Conservation (phyloP, 2,329 filamentous ascomycete genomes). For the Chrysoporthe deuterocubensis region DNA sequence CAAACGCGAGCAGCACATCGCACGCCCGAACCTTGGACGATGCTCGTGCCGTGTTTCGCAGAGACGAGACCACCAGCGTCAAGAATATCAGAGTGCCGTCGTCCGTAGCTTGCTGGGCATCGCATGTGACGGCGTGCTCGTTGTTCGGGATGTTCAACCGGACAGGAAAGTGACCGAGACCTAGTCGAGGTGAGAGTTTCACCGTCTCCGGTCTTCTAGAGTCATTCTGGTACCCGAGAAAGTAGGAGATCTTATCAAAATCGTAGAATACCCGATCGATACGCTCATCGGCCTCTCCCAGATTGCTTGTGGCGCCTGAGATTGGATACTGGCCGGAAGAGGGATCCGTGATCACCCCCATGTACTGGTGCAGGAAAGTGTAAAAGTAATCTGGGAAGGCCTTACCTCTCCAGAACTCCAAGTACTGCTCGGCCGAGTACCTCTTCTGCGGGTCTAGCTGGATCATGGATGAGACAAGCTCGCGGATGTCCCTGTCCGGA, state of each 20-base stretch:
- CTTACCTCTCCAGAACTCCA: slow-evolving; percentile 89
- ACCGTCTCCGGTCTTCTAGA: slow-evolving; percentile 36
- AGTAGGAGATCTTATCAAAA: slow-evolving; percentile 97
- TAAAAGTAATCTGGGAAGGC: slow-evolving; percentile 98
- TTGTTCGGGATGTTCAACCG: slow-evolving; percentile 86
- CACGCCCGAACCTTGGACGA: slow-evolving; percentile 88
- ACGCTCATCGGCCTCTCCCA: slow-evolving; percentile 87
- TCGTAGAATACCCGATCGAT: slow-evolving; percentile 93
- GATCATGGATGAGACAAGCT: slow-evolving; percentile 95
- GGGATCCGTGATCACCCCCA: slow-evolving; percentile 92
- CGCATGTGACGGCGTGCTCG: slow-evolving; percentile 68
- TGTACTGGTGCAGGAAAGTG: slow-evolving; percentile 95
- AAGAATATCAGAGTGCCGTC: slow-evolving; percentile 94
- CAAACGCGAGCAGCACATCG: slow-evolving; percentile 88
- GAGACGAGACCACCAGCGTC: slow-evolving; percentile 82
- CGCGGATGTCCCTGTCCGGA: slow-evolving; percentile 81
- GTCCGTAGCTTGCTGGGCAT: slow-evolving; percentile 68
- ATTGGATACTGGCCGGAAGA: slow-evolving; percentile 76
- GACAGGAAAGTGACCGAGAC: slow-evolving; percentile 73
- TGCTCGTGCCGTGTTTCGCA: slow-evolving; percentile 86
- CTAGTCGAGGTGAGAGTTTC: slow-evolving; percentile 52
- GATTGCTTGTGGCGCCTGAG: slow-evolving; percentile 69
- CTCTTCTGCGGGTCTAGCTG: slow-evolving; percentile 89
- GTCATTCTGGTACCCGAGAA: slow-evolving; percentile 74
- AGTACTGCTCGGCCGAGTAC: slow-evolving; percentile 91